Evolutionary conservation across 1,284 basidiomycete species (phyloP), one percentile per base, ranked within the genome.

Genomic region (Ceratobasidium theobromae): DNA sequence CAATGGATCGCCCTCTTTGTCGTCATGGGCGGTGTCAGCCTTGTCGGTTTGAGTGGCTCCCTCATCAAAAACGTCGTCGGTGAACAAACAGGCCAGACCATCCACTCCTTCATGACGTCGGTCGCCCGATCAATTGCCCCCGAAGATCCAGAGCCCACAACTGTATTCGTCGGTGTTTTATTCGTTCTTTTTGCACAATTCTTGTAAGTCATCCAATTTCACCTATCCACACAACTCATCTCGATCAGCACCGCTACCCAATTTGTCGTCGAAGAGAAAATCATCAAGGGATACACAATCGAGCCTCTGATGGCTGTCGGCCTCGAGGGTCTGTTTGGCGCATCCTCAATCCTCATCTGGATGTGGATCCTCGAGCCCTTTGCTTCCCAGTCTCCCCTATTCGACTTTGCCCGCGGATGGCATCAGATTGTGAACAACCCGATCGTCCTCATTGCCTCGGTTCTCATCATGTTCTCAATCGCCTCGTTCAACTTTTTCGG

Each of bases 401-500:
- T 99, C 76, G 95, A 99, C 78, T 84, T 98, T 64, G 83, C 86
- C 21, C 87, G 90, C 66, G 96, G 95, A 40, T 96, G 90, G 87
- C 78, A 85, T 72, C 95, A 99, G 78, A 93, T 96, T 80, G 80
- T 93, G 68, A 77, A 85, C 72, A 91, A 87, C 35, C 86, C 91
- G 0, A 77, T 83, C 16, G 94, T 99, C 25, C 80, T 94, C 51
- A 85, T 84, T 74, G 87, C 88, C 53, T 86, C 86, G 16, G 74
- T 96, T 52, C 88, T 86, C 51, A 92, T 95, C 73, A 90, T 91
- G 52, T 77, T 85, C 73, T 87, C 84, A 68, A 98, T 98, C 70
- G 84, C 93, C n/a, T 78, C 95, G 25, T 99, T 96, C 86, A 99
- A 99, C 79, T 95, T 88, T 77, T 97, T 95, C 73, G 95, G 96